These are phyloP conservation scores for Phytophthora sp. DNA, from an alignment of 352 stramenopile genomes.

Conservation along the genomic window DNA sequence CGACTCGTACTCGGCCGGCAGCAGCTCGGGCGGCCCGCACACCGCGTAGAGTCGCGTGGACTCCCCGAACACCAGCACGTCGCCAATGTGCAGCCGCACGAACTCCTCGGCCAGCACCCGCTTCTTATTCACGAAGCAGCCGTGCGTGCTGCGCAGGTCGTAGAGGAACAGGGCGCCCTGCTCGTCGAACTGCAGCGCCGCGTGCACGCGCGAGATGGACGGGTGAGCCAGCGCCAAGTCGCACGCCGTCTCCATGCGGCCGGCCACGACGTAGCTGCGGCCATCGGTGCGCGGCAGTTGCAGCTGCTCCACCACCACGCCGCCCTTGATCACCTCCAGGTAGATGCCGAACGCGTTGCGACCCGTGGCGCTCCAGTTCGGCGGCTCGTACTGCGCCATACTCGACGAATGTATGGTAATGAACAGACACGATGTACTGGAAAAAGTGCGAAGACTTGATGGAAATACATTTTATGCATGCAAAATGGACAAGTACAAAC, in stretches of 20 bases:
- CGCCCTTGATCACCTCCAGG: conserved; percentile 77
- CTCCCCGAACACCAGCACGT: conserved; percentile 89
- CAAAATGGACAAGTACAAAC: neutral
- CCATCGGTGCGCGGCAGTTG: conserved; percentile 28
- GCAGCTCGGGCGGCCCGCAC: conserved; percentile 67
- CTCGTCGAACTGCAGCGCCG: conserved; percentile 71
- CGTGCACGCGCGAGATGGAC: conserved; percentile 81
- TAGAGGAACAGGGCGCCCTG: conserved; percentile 72
- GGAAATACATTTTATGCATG: no score
- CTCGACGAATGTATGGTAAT: no score
- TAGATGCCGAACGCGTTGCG: conserved; percentile 59
- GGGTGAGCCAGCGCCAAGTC: conserved; percentile 77
- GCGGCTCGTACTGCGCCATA: conserved; percentile 50
- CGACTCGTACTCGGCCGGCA: conserved; percentile 82
- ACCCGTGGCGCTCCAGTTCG: conserved; percentile 53
- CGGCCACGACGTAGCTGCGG: conserved; percentile 56
- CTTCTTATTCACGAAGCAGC: conserved; percentile 88
- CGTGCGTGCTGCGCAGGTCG: conserved; percentile 83
- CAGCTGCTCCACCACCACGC: conserved; percentile 57
- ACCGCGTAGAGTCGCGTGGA: conserved; percentile 85
- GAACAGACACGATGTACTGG: neutral
- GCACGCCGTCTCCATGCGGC: conserved; percentile 65
- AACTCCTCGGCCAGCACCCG: conserved; percentile 52
- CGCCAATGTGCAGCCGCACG: conserved; percentile 74
- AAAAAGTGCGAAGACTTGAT: no score